These are phyloP conservation scores for Apiospora rasikravindrae DNA, from an alignment of 2,329 filamentous ascomycete genomes.

Conservation along the genomic window DNA sequence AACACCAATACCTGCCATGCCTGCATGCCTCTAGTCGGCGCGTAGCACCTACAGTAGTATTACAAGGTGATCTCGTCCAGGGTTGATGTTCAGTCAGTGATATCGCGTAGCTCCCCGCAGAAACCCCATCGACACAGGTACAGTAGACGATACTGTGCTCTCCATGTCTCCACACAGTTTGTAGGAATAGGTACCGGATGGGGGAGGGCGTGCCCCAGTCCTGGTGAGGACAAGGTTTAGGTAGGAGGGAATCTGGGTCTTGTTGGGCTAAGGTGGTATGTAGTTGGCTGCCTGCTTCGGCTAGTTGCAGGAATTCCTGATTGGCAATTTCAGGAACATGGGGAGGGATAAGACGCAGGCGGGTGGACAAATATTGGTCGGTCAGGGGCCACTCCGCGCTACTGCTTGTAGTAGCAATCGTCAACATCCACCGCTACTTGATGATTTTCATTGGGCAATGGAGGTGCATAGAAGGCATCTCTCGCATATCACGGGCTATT, in stretches of 20 bases:
- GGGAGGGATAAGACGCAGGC: neutral
- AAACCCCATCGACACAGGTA: neutral
- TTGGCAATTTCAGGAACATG: conserved; percentile 7
- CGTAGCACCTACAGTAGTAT: neutral
- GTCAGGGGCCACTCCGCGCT: neutral
- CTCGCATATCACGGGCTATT: neutral
- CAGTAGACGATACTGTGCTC: conserved; percentile 15
- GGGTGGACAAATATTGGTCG: neutral
- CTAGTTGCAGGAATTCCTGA: neutral
- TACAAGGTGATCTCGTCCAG: neutral
- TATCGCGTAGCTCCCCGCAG: neutral
- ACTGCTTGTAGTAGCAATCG: neutral
- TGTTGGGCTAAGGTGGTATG: neutral
- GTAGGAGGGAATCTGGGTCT: neutral
- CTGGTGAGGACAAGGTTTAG: neutral
- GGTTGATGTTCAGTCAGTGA: neutral
- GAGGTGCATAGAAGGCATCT: neutral
- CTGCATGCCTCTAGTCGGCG: neutral
- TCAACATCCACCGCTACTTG: neutral
- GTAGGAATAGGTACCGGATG: neutral
- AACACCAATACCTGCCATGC: neutral
- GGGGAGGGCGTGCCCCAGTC: neutral
- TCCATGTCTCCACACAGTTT: neutral
- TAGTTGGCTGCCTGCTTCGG: neutral
- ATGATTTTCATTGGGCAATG: neutral